These are phyloP conservation scores for Fusarium continuum DNA, from an alignment of 2,329 filamentous ascomycete genomes.

Conservation along the genomic window DNA sequence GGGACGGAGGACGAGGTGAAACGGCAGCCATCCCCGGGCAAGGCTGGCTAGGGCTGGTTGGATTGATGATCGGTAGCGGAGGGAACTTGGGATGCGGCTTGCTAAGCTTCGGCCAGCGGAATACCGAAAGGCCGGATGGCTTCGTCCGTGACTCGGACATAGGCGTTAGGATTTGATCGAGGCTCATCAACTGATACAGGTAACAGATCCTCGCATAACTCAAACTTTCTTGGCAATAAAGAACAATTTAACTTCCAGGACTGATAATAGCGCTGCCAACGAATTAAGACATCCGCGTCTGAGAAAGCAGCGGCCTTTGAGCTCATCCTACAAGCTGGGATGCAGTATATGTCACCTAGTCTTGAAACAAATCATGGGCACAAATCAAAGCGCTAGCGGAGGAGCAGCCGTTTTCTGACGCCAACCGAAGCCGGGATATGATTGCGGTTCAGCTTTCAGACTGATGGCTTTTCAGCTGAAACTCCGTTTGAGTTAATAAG, in stretches of 20 bases:
- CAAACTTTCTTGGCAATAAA: too few relatives aligned
- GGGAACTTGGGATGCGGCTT: neutral
- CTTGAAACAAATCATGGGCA: slow-evolving; percentile 28
- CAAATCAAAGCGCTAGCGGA: slow-evolving; percentile 17
- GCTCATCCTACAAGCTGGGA: slow-evolving; percentile 4
- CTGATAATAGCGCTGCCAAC: too few relatives aligned
- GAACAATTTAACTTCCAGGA: too few relatives aligned
- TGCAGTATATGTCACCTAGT: slow-evolving; percentile 10
- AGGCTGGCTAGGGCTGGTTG: slow-evolving; percentile 7
- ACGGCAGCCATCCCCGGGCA: slow-evolving; percentile 19
- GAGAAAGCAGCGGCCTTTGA: neutral
- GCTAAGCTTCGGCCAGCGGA: slow-evolving; percentile 10
- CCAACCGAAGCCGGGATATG: slow-evolving; percentile 6
- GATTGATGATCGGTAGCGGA: neutral
- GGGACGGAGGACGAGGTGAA: slow-evolving; percentile 14
- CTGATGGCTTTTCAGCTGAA: slow-evolving; percentile 13
- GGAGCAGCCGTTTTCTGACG: slow-evolving; percentile 16
- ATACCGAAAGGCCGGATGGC: slow-evolving; percentile 1
- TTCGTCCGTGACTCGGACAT: neutral
- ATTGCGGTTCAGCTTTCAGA: slow-evolving; percentile 18
- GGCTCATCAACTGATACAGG: too few relatives aligned
- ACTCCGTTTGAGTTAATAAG: slow-evolving; percentile 2
- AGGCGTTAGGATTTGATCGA: neutral
- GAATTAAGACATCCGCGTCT: neutral
- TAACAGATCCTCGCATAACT: slow-evolving; percentile 17